Conservation (phyloP, 805 yeast genomes). For the Soucietia sequanensis region DNA sequence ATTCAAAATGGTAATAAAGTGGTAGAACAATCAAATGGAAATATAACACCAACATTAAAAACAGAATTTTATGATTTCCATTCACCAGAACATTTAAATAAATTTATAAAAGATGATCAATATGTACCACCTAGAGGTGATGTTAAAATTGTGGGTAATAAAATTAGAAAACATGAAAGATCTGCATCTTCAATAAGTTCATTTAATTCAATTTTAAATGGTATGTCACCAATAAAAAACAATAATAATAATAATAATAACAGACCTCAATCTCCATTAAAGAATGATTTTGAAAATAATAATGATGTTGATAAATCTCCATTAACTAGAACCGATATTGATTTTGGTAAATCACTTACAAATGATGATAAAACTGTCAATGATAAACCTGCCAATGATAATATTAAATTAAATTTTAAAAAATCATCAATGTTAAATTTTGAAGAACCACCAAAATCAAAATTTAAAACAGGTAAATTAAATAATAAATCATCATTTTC, state of each 20-base stretch:
- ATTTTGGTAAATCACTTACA: not conserved
- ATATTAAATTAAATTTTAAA: too few relatives aligned
- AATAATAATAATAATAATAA: not conserved
- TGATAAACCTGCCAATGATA: not conserved
- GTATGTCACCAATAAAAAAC: not conserved
- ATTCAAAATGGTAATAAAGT: too few relatives aligned
- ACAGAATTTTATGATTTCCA: conserved; percentile 5
- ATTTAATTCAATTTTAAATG: conserved; percentile 12
- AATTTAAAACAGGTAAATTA: too few relatives aligned
- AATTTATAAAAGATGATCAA: conserved; percentile 18
- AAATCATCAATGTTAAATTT: not conserved
- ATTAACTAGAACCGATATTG: not conserved
- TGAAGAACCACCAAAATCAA: not conserved
- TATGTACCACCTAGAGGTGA: conserved; percentile 27
- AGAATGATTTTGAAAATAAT: too few relatives aligned
- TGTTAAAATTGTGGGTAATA: conserved; percentile 11
- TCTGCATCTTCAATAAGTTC: conserved; percentile 17
- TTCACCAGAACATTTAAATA: conserved; percentile 11
- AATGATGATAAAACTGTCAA: not conserved
- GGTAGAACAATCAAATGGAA: not conserved
- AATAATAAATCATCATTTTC: too few relatives aligned
- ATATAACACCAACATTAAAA: conserved; percentile 2
- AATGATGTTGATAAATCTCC: too few relatives aligned
- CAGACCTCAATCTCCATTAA: not conserved
- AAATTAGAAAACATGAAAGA: conserved; percentile 16